Evolutionary conservation across 2,329 filamentous ascomycete genomes (phyloP).

Genomic region (Xylaria sp.): DNA sequence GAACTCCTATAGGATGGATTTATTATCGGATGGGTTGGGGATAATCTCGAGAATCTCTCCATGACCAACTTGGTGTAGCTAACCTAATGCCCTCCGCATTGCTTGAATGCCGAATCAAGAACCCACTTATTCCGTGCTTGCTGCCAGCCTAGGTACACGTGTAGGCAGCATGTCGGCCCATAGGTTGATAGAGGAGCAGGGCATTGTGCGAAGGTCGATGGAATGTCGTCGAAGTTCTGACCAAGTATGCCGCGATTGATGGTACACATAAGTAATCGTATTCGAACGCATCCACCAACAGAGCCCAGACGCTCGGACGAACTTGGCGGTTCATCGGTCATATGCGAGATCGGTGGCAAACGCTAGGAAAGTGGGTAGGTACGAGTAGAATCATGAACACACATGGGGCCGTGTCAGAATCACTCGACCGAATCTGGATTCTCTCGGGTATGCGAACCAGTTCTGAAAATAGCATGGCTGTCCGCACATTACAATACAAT

Average conservation of each 20-base stretch:
- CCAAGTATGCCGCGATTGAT: background rate
- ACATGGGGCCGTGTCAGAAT: background rate
- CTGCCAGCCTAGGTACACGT: background rate
- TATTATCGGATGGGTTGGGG: background rate
- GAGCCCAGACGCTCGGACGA: background rate
- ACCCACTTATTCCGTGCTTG: background rate
- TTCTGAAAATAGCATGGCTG: background rate
- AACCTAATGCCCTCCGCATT: background rate
- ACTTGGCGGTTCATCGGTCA: slow-evolving; percentile 2
- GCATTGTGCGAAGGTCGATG: slow-evolving; percentile 1
- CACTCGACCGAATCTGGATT: background rate
- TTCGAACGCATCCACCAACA: background rate
- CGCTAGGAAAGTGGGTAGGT: background rate
- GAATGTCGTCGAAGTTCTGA: background rate
- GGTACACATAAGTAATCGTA: background rate
- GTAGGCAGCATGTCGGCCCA: background rate
- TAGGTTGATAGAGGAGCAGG: background rate
- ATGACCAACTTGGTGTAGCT: background rate
- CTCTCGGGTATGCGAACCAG: background rate
- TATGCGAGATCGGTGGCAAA: background rate
- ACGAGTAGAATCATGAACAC: background rate
- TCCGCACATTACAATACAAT: background rate
- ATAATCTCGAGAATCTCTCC: background rate
- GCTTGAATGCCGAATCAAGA: background rate
- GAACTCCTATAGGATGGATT: background rate